Conservation (phyloP, 768 basidiomycete genomes). For the Kwoniella sp. region DNA sequence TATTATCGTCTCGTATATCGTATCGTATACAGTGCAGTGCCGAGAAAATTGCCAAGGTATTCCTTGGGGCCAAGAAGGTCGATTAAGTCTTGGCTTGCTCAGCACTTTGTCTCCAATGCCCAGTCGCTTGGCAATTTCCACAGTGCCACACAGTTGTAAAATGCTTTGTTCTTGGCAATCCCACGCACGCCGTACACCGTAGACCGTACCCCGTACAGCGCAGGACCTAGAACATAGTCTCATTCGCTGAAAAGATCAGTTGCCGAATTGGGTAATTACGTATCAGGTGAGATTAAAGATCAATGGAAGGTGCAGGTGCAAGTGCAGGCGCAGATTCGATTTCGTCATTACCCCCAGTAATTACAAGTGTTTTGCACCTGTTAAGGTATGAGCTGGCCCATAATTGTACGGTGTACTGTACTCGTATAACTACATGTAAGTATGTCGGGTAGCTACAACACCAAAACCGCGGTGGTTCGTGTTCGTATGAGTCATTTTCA, state of each 20-base stretch:
- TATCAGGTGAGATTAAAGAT: neutral
- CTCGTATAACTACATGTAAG: no score
- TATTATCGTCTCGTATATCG: neutral
- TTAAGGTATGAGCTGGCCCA: no score
- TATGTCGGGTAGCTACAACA: no score
- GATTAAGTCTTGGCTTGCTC: neutral
- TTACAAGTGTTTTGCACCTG: no score
- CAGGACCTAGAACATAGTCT: neutral
- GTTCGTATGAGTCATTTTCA: no score
- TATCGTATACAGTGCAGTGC: neutral
- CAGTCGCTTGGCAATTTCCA: neutral
- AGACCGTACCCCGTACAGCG: neutral
- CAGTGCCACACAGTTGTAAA: no score
- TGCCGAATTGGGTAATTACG: neutral
- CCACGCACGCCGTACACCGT: neutral
- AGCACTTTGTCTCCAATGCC: neutral
- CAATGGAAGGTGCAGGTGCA: neutral
- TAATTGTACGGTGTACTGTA: no score
- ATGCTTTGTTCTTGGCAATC: constrained; percentile 2
- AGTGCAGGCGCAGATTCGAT: no score
- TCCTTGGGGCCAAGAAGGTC: neutral
- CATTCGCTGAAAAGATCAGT: neutral
- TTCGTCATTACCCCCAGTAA: no score
- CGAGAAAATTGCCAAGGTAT: neutral
- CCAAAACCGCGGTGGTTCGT: no score